Conservation (phyloP, 2,329 filamentous ascomycete genomes). For the Colletotrichum brevisporum region DNA sequence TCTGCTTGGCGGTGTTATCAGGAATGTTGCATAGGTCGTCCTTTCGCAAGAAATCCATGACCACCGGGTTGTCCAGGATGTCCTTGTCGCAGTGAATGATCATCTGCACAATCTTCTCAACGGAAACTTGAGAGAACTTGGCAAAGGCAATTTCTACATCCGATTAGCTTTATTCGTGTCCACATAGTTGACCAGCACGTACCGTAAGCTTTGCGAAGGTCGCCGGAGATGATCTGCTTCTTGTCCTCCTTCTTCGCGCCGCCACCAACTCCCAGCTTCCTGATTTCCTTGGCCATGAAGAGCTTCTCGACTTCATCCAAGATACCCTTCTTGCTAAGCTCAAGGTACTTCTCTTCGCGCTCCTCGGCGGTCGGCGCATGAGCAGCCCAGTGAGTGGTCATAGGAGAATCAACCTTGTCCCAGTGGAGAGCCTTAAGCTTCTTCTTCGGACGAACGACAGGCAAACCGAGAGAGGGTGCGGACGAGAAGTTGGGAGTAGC, state of each 20-base stretch:
- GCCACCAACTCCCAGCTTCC: conserved; percentile 79
- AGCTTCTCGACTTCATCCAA: conserved; percentile 97
- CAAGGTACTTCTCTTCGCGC: conserved; percentile 95
- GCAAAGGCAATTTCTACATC: conserved; percentile 84
- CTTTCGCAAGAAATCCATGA: conserved; percentile 96
- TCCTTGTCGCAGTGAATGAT: conserved; percentile 95
- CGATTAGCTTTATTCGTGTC: conserved; percentile 23
- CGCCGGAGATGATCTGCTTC: conserved; percentile 95
- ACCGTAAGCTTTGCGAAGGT: conserved; percentile 90
- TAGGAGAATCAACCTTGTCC: conserved; percentile 96
- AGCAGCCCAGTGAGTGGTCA: conserved; percentile 92
- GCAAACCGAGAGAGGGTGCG: conserved; percentile 74
- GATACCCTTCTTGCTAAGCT: conserved; percentile 94
- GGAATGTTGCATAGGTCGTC: conserved; percentile 94
- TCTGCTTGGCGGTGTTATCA: conserved; percentile 89
- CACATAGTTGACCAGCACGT: conserved; percentile 49
- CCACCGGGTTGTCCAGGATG: conserved; percentile 88
- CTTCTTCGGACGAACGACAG: conserved; percentile 93
- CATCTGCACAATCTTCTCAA: conserved; percentile 90
- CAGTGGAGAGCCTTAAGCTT: conserved; percentile 99
- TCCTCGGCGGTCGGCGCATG: conserved; percentile 89
- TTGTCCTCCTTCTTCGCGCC: conserved; percentile 88
- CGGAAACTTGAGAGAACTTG: conserved; percentile 88
- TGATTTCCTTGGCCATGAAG: conserved; percentile 97
- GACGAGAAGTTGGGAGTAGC: conserved; percentile 68